Evolutionary conservation across 139 green algal species (phyloP).

Genomic region (Choricystis sp.): DNA sequence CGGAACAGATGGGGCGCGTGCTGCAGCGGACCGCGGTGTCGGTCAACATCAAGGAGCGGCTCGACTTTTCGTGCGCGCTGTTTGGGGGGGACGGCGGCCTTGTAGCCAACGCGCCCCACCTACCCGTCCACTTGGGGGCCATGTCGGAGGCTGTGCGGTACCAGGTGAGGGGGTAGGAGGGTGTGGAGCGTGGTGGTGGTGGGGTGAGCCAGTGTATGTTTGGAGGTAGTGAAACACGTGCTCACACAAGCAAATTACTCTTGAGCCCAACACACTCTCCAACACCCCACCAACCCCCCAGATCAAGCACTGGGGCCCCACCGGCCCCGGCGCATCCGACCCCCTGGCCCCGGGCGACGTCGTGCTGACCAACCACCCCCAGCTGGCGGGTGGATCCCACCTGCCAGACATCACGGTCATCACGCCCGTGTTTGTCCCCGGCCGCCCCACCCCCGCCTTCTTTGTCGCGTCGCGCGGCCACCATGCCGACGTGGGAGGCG

Average conservation of each 20-base stretch:
- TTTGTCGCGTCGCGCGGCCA: constrained; percentile 82
- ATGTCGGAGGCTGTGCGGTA: constrained; percentile 85
- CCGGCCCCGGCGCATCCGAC: constrained; percentile 9
- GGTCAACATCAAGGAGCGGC: constrained; percentile 98
- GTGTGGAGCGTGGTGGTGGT: background rate
- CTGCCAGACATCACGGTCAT: constrained; percentile 98
- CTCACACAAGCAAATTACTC: too few species aligned
- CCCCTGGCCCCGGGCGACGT: constrained; percentile 68
- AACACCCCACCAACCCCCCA: too few species aligned
- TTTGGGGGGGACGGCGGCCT: constrained; percentile 72
- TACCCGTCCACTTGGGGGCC: constrained; percentile 92
- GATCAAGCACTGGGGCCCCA: constrained; percentile 17
- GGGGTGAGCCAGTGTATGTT: too few species aligned
- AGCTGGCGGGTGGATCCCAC: constrained; percentile 80
- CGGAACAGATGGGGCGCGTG: constrained; percentile 95
- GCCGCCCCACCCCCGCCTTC: constrained; percentile 60
- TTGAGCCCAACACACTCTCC: too few species aligned
- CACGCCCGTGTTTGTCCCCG: constrained; percentile 69
- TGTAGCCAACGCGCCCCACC: constrained; percentile 94
- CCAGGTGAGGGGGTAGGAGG: too few species aligned
- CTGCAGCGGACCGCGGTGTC: constrained; percentile 82
- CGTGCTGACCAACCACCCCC: constrained; percentile 85
- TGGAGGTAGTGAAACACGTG: too few species aligned
- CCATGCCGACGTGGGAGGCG: constrained; percentile 79
- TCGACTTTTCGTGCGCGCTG: constrained; percentile 94